phyloP scores from a whole-genome alignment of 306 rosid species.

The Elaeagnus macrophylla region DNA sequence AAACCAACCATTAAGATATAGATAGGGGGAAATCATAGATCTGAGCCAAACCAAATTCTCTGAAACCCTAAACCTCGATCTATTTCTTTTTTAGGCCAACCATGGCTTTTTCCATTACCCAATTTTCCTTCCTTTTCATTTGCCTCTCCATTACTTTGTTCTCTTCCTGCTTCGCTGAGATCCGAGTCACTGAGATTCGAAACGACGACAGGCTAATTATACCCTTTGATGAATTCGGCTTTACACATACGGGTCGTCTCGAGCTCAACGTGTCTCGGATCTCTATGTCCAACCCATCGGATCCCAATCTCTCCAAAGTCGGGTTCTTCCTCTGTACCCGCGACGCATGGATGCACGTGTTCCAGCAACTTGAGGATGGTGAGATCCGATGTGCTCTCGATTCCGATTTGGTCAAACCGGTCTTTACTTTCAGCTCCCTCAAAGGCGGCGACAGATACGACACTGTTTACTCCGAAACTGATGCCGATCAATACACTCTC shows the following conservation, averaged over 20 bases:
- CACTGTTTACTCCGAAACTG: slow-evolving; percentile 32
- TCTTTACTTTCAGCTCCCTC: slow-evolving; percentile 42
- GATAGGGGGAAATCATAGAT: too few relatives aligned
- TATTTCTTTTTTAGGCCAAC: neutral
- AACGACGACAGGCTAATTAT: slow-evolving; percentile 46
- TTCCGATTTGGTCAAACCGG: slow-evolving; percentile 53
- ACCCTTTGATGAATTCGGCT: slow-evolving; percentile 79
- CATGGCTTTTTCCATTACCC: slow-evolving; percentile 11
- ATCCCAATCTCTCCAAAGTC: slow-evolving; percentile 45
- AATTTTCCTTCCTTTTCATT: slow-evolving; percentile 12
- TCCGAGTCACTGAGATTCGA: slow-evolving; percentile 47
- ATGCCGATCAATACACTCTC: slow-evolving; percentile 73
- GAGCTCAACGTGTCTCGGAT: slow-evolving; percentile 57
- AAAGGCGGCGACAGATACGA: slow-evolving; percentile 13
- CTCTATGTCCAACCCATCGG: slow-evolving; percentile 33
- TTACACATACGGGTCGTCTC: slow-evolving; percentile 71
- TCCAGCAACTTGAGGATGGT: slow-evolving; percentile 62
- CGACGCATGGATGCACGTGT: slow-evolving; percentile 70
- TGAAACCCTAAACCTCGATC: too few relatives aligned
- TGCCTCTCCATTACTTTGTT: slow-evolving; percentile 11
- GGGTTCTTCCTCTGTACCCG: slow-evolving; percentile 84
- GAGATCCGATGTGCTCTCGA: slow-evolving; percentile 57
- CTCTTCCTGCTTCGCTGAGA: slow-evolving; percentile 47
- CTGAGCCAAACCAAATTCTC: too few relatives aligned
- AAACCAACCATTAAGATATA: too few relatives aligned